Percentiles rank a stretch among this genome's conserved stretches.
phyloP scores from a whole-genome alignment of 1,139 yeast species.

The Petasospora fabianii region DNA sequence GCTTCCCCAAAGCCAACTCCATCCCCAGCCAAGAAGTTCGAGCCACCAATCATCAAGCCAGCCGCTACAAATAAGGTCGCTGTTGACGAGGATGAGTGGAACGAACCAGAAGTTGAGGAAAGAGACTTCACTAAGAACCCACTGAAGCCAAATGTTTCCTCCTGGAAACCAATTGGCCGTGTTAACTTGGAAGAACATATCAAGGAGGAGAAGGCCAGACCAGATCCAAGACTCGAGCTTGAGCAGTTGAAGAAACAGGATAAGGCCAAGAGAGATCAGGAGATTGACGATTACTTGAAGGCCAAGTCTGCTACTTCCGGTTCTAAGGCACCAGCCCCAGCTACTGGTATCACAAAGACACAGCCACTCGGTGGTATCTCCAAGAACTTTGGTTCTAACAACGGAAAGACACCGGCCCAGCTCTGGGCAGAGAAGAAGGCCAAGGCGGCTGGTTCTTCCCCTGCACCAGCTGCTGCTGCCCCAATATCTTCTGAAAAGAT shows the following conservation, averaged over 20 bases:
- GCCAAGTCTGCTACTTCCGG: slow-evolving; percentile 43
- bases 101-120: slow-evolving; percentile 60
- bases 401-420: slow-evolving; percentile 93
- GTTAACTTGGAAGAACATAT: slow-evolving; percentile 42
- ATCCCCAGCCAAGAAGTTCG: slow-evolving; percentile 15
- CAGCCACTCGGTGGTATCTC: slow-evolving; percentile 61
- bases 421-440: slow-evolving; percentile 80
- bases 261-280: slow-evolving; percentile 42
- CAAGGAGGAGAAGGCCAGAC: slow-evolving; percentile 36
- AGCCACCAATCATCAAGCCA: slow-evolving; percentile 23
- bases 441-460: slow-evolving; percentile 38
- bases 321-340: slow-evolving; percentile 43
- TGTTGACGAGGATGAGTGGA: slow-evolving; percentile 56
- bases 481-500: slow-evolving; percentile 18
- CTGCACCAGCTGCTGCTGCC: slow-evolving; percentile 19
- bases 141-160: slow-evolving; percentile 44
- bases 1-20: slow-evolving; percentile 42
- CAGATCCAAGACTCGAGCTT: slow-evolving; percentile 38
- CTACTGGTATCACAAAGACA: slow-evolving; percentile 35
- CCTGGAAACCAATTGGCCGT: slow-evolving; percentile 56
- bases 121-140: slow-evolving; percentile 66
- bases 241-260: slow-evolving; percentile 39
- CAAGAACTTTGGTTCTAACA: slow-evolving; percentile 65
- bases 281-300: slow-evolving; percentile 41
- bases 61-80: slow-evolving; percentile 24